phyloP scores from a whole-genome alignment of 1,284 basidiomycete species.

The Cryptococcus floricola region DNA sequence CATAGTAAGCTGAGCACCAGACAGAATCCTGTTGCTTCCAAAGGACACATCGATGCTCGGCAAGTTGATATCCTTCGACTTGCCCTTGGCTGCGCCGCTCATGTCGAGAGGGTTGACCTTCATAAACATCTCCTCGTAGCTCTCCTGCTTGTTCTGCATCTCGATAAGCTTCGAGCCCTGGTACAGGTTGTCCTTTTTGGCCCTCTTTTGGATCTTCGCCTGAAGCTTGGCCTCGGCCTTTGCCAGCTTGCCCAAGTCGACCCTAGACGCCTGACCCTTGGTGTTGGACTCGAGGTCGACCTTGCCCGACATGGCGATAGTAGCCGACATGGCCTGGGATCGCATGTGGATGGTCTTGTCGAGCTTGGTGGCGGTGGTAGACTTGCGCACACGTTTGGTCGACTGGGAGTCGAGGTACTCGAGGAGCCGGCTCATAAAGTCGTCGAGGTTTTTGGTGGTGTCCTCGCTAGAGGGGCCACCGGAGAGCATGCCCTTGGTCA shows the following conservation, averaged over 20 bases:
- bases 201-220: conserved; percentile 89
- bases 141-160: conserved; percentile 89
- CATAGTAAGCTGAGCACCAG: conserved; percentile 59
- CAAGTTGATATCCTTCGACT: conserved; percentile 94
- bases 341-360: conserved; percentile 96
- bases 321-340: conserved; percentile 69
- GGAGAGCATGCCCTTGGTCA: conserved; percentile 68
- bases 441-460: conserved; percentile 43
- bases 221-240: conserved; percentile 97
- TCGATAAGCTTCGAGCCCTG: conserved; percentile 95
- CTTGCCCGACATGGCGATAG: conserved; percentile 76
- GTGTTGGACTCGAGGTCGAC: conserved; percentile 92
- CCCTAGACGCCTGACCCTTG: conserved; percentile 89
- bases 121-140: conserved; percentile 98
- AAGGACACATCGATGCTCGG: conserved; percentile 94
- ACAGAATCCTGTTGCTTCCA: conserved; percentile 83
- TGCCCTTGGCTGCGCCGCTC: conserved; percentile 70
- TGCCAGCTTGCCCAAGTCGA: conserved; percentile 96
- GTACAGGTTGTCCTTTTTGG: conserved; percentile 76
- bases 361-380: conserved; percentile 60
- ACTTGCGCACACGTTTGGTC: conserved; percentile 54
- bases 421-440: conserved; percentile 57
- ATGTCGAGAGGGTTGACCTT: conserved; percentile 96
- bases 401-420: conserved; percentile 65
- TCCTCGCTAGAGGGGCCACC: conserved; percentile 30